Conservation (phyloP, 768 basidiomycete genomes). For the Candolleomyces aberdarensis region DNA sequence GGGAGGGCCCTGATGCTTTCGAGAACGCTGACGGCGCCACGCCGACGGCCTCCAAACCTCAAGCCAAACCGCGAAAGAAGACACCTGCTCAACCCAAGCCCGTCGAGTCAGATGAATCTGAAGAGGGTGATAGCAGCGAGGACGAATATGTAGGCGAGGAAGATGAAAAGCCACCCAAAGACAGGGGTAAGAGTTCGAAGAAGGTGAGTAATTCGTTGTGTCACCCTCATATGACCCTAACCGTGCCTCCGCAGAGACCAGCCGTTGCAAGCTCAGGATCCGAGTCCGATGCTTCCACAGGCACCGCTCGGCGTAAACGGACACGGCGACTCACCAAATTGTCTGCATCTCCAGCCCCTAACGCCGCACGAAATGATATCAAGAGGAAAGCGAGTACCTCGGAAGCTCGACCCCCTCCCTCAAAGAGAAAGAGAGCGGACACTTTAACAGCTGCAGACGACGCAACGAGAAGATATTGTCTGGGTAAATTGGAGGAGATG, state of each 20-base stretch:
- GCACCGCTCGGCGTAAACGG: conserved; percentile 7
- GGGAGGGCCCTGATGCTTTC: conserved; percentile 65
- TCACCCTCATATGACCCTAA: not conserved
- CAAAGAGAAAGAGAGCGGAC: conserved; percentile 16
- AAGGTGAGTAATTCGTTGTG: conserved; percentile 9
- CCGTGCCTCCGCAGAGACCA: not conserved
- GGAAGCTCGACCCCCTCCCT: conserved; percentile 17
- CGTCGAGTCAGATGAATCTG: conserved; percentile 39
- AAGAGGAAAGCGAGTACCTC: conserved; percentile 56
- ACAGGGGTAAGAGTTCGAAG: conserved; percentile 36
- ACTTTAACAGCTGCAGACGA: conserved; percentile 52
- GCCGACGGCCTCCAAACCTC: conserved; percentile 20
- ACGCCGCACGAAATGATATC: conserved; percentile 22
- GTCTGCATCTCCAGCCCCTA: conserved; percentile 28
- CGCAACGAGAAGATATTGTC: conserved; percentile 75
- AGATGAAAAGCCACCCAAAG: conserved; percentile 30
- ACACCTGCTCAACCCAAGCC: conserved; percentile 17
- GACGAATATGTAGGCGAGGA: conserved; percentile 69
- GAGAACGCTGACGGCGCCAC: conserved; percentile 39
- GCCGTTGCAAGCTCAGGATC: conserved; percentile 28
- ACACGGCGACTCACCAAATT: conserved; percentile 27
- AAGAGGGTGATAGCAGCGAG: conserved; percentile 51
- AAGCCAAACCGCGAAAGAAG: conserved; percentile 28
- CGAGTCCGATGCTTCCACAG: conserved; percentile 18
- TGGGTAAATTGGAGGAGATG: conserved; percentile 70